Evolutionary conservation across 2,329 filamentous ascomycete genomes (phyloP).

Genomic region (Aureobasidium pullulans): DNA sequence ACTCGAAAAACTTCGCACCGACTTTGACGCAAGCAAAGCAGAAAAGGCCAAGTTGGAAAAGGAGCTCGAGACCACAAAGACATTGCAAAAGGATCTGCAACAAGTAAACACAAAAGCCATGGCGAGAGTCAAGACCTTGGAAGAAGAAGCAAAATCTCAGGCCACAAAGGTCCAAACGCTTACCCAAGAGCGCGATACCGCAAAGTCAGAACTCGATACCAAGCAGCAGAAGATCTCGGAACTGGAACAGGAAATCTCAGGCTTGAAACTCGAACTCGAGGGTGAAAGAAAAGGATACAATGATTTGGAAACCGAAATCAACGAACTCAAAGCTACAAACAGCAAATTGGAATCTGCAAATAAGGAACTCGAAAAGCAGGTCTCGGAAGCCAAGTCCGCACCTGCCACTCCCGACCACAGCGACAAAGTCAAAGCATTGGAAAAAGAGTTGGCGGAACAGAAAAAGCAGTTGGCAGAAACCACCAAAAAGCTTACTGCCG

Average conservation of each 20-base stretch:
- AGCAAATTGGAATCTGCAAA: conserved; percentile 15
- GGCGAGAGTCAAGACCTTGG: conserved; percentile 19
- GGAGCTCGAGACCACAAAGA: conserved; percentile 28
- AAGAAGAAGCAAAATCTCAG: conserved; percentile 14
- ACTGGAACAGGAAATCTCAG: conserved; percentile 29
- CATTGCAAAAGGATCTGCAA: conserved; percentile 17
- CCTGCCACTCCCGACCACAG: background rate
- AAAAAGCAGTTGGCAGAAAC: background rate
- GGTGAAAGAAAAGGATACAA: conserved; percentile 17
- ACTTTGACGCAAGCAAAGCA: background rate
- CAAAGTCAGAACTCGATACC: conserved; percentile 19
- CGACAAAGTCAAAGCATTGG: background rate
- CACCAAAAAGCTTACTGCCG: background rate
- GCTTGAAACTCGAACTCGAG: conserved; percentile 17
- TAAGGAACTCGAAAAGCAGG: conserved; percentile 1
- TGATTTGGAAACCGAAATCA: conserved; percentile 15
- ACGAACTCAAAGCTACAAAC: conserved; percentile 14
- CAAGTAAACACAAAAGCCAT: conserved; percentile 18
- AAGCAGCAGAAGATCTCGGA: conserved; percentile 31
- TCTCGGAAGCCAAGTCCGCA: background rate
- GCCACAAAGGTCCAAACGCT: conserved; percentile 16
- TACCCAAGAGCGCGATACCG: conserved; percentile 20
- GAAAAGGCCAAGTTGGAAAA: conserved; percentile 14
- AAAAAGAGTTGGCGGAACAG: conserved; percentile 3
- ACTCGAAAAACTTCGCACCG: background rate